A percentile compares a stretch with the other conserved stretches of the same genome.
These are phyloP conservation scores for Fusarium metavorans DNA, from an alignment of 2,329 filamentous ascomycete species.

Conservation along the genomic window DNA sequence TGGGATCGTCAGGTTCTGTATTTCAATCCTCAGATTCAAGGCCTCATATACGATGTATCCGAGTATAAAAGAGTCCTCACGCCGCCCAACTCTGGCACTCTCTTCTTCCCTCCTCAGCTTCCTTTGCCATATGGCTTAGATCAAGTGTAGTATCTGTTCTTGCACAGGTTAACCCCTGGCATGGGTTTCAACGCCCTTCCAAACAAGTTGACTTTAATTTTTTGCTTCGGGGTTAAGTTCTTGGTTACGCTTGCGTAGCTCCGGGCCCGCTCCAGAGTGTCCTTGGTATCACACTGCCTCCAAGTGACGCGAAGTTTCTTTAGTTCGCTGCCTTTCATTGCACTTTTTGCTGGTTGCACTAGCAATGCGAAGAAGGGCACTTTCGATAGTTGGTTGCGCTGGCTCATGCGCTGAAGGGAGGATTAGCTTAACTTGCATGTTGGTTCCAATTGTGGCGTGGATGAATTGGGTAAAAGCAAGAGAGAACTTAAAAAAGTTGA, in stretches of 20 bases:
- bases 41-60: not conserved
- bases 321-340: conserved; percentile 31
- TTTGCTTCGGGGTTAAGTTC: conserved; percentile 29
- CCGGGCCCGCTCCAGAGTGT: conserved; percentile 28
- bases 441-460: not conserved
- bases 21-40: conserved; percentile 19
- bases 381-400: not conserved
- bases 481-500: not conserved
- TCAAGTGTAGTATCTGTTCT: conserved; percentile 48
- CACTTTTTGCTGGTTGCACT: conserved; percentile 34
- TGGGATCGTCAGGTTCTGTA: not conserved
- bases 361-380: conserved; percentile 40
- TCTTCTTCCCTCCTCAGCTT: conserved; percentile 31
- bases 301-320: conserved; percentile 35
- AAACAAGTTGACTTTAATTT: conserved; percentile 21
- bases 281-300: conserved; percentile 45
- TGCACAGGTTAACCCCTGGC: conserved; percentile 41
- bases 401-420: not conserved
- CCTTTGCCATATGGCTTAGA: conserved; percentile 41
- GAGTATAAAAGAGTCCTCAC: conserved; percentile 21
- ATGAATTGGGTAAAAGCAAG: not conserved
- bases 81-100: not conserved
- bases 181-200: conserved; percentile 11
- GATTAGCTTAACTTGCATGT: not conserved
- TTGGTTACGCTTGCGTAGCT: conserved; percentile 33